phyloP scores from a whole-genome alignment of 306 rosid genomes.

The Gastrolobium bilobum region DNA sequence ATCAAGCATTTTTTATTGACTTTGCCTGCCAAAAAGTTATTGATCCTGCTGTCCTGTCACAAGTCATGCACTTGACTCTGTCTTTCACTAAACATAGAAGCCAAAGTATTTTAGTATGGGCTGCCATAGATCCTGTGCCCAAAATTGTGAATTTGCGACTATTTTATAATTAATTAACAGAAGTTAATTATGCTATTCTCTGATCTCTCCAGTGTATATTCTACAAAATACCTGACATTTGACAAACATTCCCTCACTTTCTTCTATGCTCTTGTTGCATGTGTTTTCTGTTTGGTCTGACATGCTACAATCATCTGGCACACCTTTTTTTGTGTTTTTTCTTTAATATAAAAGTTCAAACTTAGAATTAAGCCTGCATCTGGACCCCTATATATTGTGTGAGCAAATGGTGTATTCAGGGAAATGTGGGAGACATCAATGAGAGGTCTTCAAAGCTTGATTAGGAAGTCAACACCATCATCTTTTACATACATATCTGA shows the following conservation, averaged over 20 bases:
- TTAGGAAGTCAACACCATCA: slow-evolving; percentile 66
- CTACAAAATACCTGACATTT: slow-evolving; percentile 6
- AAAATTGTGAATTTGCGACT: slow-evolving; percentile 22
- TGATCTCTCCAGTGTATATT: neutral
- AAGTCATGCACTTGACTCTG: slow-evolving; percentile 27
- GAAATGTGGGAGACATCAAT: slow-evolving; percentile 83
- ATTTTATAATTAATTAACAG: neutral
- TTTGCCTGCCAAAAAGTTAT: slow-evolving; percentile 24
- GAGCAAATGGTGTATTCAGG: slow-evolving; percentile 54
- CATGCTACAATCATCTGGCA: slow-evolving; percentile 31
- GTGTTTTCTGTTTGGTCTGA: slow-evolving; percentile 26
- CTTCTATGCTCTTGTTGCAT: slow-evolving; percentile 4
- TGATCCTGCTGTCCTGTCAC: slow-evolving; percentile 15
- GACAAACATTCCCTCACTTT: slow-evolving; percentile 32
- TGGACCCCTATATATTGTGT: slow-evolving; percentile 30
- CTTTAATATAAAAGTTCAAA: slow-evolving; percentile 33
- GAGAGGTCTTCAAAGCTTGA: slow-evolving; percentile 67
- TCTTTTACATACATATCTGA: slow-evolving; percentile 66
- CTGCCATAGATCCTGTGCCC: neutral
- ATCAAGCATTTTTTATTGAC: slow-evolving; percentile 17
- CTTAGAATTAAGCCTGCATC: slow-evolving; percentile 24
- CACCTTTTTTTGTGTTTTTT: neutral
- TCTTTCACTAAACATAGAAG: slow-evolving; percentile 12
- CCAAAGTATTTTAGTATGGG: neutral
- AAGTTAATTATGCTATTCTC: slow-evolving; percentile 2